A percentile compares a stretch with the other conserved stretches of the same genome.
Evolutionary conservation across 345 rosid species (phyloP).

Genomic region (Aethionema arabicum): DNA sequence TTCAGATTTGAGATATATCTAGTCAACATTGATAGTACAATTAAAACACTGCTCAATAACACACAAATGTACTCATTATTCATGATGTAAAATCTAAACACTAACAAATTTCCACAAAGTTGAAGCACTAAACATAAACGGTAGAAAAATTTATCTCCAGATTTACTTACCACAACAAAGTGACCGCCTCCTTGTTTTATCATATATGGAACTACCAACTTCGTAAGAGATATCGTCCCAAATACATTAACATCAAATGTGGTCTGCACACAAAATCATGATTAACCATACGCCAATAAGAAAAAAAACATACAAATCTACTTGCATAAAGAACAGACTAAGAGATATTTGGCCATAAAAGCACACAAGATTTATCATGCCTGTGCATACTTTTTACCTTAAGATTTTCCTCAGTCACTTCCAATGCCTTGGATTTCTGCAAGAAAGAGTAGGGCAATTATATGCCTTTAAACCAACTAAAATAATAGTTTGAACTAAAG

Average conservation of each 20-base stretch:
- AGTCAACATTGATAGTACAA: neutral
- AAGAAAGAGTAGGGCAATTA: constrained; percentile 18
- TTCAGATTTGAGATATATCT: constrained; percentile 4
- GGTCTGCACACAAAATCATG: constrained; percentile 48
- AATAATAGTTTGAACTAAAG: constrained; percentile 5
- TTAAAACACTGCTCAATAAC: neutral
- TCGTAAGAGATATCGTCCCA: constrained; percentile 86
- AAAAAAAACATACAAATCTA: neutral
- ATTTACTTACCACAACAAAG: constrained; percentile 87
- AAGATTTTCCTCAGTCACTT: constrained; percentile 65
- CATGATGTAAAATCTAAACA: too few relatives aligned
- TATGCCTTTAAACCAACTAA: constrained; percentile 1
- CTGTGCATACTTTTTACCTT: constrained; percentile 46
- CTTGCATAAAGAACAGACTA: neutral
- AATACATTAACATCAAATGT: constrained; percentile 79
- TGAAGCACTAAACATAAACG: constrained; percentile 1
- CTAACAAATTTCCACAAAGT: neutral
- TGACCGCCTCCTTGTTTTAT: constrained; percentile 80
- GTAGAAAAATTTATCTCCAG: constrained; percentile 12
- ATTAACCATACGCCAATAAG: neutral
- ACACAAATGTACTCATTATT: neutral
- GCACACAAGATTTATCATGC: constrained; percentile 1
- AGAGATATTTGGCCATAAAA: constrained; percentile 11
- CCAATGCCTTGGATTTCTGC: constrained; percentile 84
- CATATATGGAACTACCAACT: constrained; percentile 75